phyloP scores from a whole-genome alignment of 257 asterid species.

The Przewalskia tangutica region DNA sequence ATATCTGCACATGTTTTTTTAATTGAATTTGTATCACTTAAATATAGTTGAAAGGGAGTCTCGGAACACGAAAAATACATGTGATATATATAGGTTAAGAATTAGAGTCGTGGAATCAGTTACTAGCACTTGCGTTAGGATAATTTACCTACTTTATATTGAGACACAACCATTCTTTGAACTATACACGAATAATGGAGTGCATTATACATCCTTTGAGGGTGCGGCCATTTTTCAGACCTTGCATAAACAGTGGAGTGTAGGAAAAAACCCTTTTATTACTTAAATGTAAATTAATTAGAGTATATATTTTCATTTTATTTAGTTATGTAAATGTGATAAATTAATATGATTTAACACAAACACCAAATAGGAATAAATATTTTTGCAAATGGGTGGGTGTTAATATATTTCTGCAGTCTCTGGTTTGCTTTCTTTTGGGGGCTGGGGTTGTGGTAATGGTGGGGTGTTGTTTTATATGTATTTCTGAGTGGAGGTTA shows the following conservation, averaged over 20 bases:
- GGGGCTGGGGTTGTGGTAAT: background rate
- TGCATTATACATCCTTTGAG: background rate
- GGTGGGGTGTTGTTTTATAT: background rate
- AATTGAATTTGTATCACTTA: background rate
- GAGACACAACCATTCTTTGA: no score
- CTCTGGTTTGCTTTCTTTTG: background rate
- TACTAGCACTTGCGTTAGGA: no score
- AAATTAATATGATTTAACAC: background rate
- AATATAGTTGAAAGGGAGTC: background rate
- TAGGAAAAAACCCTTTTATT: background rate
- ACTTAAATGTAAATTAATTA: background rate
- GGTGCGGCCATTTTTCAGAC: no score
- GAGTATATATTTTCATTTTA: background rate
- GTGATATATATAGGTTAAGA: no score
- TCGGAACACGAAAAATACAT: background rate
- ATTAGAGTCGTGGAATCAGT: no score
- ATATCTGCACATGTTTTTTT: background rate
- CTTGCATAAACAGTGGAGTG: no score
- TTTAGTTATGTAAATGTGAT: background rate
- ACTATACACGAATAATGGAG: no score
- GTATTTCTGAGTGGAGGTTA: background rate
- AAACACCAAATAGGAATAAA: background rate
- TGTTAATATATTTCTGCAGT: background rate
- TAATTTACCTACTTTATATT: background rate
- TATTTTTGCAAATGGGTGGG: background rate